phyloP scores from a whole-genome alignment of 495 filamentous ascomycete genomes.

The Usnea hakonensis region DNA sequence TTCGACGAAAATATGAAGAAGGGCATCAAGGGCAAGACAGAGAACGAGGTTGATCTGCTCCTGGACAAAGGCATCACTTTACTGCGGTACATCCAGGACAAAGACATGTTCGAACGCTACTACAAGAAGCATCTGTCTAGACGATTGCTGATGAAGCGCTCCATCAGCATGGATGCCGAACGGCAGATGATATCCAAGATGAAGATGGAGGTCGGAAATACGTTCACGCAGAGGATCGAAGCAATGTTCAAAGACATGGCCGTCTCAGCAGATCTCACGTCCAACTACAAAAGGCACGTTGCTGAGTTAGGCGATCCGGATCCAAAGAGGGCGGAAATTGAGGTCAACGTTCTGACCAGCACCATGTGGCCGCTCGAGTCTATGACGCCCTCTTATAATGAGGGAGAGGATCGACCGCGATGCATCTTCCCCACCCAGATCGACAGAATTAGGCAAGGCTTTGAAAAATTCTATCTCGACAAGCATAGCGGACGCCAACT shows the following conservation, averaged over 20 bases:
- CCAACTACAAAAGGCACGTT: slow-evolving; percentile 65
- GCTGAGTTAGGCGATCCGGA: slow-evolving; percentile 55
- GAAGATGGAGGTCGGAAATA: slow-evolving; percentile 90
- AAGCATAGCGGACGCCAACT: slow-evolving; percentile 81
- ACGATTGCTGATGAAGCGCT: slow-evolving; percentile 76
- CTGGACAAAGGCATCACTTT: slow-evolving; percentile 86
- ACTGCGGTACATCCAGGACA: slow-evolving; percentile 78
- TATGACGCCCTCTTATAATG: slow-evolving; percentile 53
- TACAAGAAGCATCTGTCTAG: slow-evolving; percentile 96
- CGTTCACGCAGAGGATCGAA: slow-evolving; percentile 87
- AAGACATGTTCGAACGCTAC: slow-evolving; percentile 94
- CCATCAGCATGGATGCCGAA: slow-evolving; percentile 81
- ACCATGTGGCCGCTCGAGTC: slow-evolving; percentile 91
- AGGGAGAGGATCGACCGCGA: slow-evolving; percentile 42
- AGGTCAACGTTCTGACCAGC: slow-evolving; percentile 77
- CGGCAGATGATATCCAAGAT: slow-evolving; percentile 93
- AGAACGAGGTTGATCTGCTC: slow-evolving; percentile 75
- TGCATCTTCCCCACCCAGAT: slow-evolving; percentile 71
- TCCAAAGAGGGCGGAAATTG: slow-evolving; percentile 63
- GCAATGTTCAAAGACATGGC: slow-evolving; percentile 99
- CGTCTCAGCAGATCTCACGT: slow-evolving; percentile 75
- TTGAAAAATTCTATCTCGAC: slow-evolving; percentile 81
- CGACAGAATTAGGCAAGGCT: slow-evolving; percentile 70
- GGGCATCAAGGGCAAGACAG: slow-evolving; percentile 86
- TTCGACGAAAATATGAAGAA: slow-evolving; percentile 96